These are phyloP conservation scores for Alternaria brassicae DNA, from an alignment of 2,329 filamentous ascomycete genomes.

Conservation along the genomic window DNA sequence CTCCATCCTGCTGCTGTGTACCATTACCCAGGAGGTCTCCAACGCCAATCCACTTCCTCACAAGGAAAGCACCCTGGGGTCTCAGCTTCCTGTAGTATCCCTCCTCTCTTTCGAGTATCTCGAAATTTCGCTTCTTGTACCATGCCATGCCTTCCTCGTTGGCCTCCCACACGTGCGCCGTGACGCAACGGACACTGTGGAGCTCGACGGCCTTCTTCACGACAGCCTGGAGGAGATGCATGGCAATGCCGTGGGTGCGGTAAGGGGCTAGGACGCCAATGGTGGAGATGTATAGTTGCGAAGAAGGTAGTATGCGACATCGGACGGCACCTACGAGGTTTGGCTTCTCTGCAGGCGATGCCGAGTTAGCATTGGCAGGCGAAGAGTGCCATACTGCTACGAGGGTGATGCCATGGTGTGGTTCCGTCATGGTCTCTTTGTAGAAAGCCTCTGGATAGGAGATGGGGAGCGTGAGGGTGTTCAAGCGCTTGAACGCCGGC, in stretches of 20 bases:
- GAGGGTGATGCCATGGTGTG: constrained; percentile 62
- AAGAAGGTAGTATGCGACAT: constrained; percentile 53
- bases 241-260: constrained; percentile 64
- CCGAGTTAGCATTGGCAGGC: constrained; percentile 2
- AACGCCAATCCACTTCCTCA: constrained; percentile 54
- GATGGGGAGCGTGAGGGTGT: constrained; percentile 65
- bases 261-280: constrained; percentile 67
- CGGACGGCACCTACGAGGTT: constrained; percentile 57
- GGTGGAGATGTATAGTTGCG: constrained; percentile 67
- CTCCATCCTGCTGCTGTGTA: constrained; percentile 1
- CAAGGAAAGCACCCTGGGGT: constrained; percentile 63
- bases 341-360: constrained; percentile 30
- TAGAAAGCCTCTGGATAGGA: constrained; percentile 68
- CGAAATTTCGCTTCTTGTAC: constrained; percentile 67
- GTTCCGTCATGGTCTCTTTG: constrained; percentile 64
- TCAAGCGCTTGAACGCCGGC: constrained; percentile 64
- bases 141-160: constrained; percentile 67
- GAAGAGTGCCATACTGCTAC: constrained; percentile 63
- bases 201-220: constrained; percentile 57
- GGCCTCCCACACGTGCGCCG: constrained; percentile 69
- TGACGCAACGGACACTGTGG: constrained; percentile 61
- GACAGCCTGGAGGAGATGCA: constrained; percentile 58
- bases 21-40: constrained; percentile 37
- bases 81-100: constrained; percentile 67
- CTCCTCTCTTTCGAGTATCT: constrained; percentile 58